Evolutionary conservation across 805 yeast species (phyloP), one percentile per base, ranked within the genome.

Genomic region (Tetrapisispora phaffii): DNA sequence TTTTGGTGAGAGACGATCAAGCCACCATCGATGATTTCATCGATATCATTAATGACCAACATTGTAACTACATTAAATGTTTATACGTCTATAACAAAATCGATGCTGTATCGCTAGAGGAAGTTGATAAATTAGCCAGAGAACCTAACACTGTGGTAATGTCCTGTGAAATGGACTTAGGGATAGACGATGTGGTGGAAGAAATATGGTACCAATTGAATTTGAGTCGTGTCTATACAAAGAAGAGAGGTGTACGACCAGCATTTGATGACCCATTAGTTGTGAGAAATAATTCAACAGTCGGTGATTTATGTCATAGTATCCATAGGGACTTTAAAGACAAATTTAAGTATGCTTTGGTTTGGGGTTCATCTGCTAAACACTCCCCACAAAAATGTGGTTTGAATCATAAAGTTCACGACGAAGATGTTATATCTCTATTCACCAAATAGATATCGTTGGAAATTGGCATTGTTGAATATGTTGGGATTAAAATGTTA

Each of bases 321-420:
- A 82, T 90, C 50, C 97, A 90, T 62, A 76, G 95, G 54, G 96
- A 89, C 57, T 84, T 90, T 73, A 89, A 88, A 59, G 80, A 83
- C 51, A 86, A 84, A 57, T 90, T 93, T 72, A 86, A 88, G 62
- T 88, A 89, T 62, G 97, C 97, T 0, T 67, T 88, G 57, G 96
- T 90, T 6, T 90, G 97, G 97, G 98, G 98, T 0, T 79, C 89
- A 1, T 82, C 94, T 39, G 84, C 97, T 7, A 93, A 93, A 62
- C 95, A 87, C 60, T 85, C 90, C 31, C 97, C 97, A 4, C 98
- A 90, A 60, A 90, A 90, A 60, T 90, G 97, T 71, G 97, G 98
- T 0, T 70, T 90, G 46, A 76, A 61, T 50, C 98, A 90, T 62
- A 69, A 70, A 32, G 82, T 93, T 13, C 79, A 85, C 54, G 97